Base-by-base conservation (phyloP, 768 basidiomycete genomes). In the Phylloporus sp. region DNA sequence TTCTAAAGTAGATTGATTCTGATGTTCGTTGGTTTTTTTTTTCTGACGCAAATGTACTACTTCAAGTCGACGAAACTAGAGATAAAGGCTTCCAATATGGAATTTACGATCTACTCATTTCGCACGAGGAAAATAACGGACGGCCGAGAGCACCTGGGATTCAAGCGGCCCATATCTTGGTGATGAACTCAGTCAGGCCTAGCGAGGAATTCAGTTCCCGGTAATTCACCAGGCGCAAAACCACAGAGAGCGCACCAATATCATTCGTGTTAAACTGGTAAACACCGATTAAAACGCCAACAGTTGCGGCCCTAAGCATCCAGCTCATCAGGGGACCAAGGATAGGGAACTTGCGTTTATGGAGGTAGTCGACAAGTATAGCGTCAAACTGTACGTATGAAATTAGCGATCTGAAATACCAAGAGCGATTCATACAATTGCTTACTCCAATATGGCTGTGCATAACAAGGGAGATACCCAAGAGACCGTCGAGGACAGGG, bases 241-340 rank as follows among this genome's bases (percentile, higher is more conserved):
- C 32, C n/a, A 8, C 10, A 39, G 39, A 23, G 23, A 29, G 77
- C 89, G 59, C 60, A 97, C 97, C 95, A 56, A 99, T 85, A 67
- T 98, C 95, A 66, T 95, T 93, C 38, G 97, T 97, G 75, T 98
- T 97, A 77, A 98, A 97, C 70, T 97, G 88, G 74, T 97, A 99
- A 6, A 97, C 80, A 15, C 97, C 95, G 40, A 92, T 83, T 46
- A 94, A 77, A 5, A 88, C 83, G 20, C 84, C 91, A 34, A 85
- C 81, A 26, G 97, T 97, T 6, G 84, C 74, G 6, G 80, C 70
- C 42, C 93, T 80, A 49, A 97, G 76, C 8, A 75, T 68, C 95
- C 95, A 98, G n/a, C 75, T 82, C 12, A 70, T 61, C 41, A 85
- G 48, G 1, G 75, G 81, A 11, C 91, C 94, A 52, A 93, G 46